A percentile compares a stretch with the other conserved stretches of the same genome.
phyloP scores from a whole-genome alignment of 805 yeast genomes.

The Teunomyces lycoperdinae region DNA sequence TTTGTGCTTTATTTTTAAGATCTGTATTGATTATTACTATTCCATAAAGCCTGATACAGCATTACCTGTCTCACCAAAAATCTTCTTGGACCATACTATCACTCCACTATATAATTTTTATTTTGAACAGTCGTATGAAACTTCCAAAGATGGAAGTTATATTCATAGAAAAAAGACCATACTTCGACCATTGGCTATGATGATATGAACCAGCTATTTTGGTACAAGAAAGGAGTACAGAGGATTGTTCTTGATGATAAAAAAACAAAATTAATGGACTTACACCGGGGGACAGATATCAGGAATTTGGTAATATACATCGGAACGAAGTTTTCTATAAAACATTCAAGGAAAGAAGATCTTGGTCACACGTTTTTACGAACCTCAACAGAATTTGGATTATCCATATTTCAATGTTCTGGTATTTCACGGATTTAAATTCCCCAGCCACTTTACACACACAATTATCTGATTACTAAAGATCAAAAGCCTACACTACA shows the following conservation, averaged over 20 bases:
- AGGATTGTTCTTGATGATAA: constrained; percentile 26
- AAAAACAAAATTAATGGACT: constrained; percentile 29
- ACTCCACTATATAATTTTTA: constrained; percentile 58
- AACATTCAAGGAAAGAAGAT: constrained; percentile 46
- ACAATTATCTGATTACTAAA: constrained; percentile 38
- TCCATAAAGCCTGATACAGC: constrained; percentile 15
- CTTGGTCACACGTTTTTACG: constrained; percentile 49
- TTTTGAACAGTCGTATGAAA: constrained; percentile 61
- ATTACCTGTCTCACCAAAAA: constrained; percentile 8
- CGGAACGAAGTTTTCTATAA: constrained; percentile 45
- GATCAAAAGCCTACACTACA: constrained; percentile 37
- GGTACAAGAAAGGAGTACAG: constrained; percentile 26
- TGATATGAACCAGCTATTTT: constrained; percentile 51
- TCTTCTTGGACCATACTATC: constrained; percentile 39
- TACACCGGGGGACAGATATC: constrained; percentile 31
- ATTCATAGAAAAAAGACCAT: constrained; percentile 71
- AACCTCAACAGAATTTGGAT: constrained; percentile 55
- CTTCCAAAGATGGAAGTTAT: constrained; percentile 51
- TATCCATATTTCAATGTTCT: constrained; percentile 47
- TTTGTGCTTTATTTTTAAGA: constrained; percentile 32
- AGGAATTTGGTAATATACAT: constrained; percentile 25
- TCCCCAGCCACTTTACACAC: constrained; percentile 51
- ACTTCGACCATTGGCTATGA: constrained; percentile 55
- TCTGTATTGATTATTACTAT: constrained; percentile 21
- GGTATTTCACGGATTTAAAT: constrained; percentile 52